A percentile compares a stretch with the other conserved stretches of the same genome.
Evolutionary conservation across 169 alveolate genomes (phyloP).

Genomic region (Plasmodium cynomolgi): DNA sequence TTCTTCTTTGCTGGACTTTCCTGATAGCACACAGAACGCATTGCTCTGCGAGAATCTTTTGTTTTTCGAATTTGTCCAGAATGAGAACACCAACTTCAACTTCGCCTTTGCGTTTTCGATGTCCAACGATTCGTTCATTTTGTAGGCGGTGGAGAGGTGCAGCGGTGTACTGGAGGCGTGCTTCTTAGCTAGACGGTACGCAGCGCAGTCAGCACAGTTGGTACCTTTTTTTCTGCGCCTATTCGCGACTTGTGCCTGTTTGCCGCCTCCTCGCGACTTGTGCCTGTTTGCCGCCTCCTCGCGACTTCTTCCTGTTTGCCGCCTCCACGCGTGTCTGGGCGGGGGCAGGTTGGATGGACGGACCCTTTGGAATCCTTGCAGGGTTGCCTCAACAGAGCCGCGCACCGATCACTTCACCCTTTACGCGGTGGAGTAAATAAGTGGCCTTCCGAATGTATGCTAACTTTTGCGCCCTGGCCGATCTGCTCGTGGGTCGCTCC

Average conservation of each 20-base stretch:
- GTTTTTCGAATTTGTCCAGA: slow-evolving; percentile 11
- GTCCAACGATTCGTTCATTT: slow-evolving; percentile 24
- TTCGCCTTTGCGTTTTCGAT: slow-evolving; percentile 61
- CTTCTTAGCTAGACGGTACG: no score
- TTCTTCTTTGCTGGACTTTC: slow-evolving; percentile 65
- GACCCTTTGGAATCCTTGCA: no score
- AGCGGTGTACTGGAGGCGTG: no score
- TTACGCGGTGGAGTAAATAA: not conserved
- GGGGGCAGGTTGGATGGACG: no score
- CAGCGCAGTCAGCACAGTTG: no score
- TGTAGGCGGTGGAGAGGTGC: no score
- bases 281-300: not conserved
- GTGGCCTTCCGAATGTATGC: not conserved
- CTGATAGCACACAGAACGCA: slow-evolving; percentile 45
- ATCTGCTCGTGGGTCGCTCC: not conserved
- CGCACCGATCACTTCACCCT: not conserved
- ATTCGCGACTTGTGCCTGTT: no score
- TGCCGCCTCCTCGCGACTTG: no score
- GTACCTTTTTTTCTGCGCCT: not conserved
- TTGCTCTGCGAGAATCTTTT: slow-evolving; percentile 10
- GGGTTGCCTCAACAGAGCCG: not conserved
- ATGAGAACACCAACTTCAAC: slow-evolving; percentile 32
- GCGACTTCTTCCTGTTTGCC: no score
- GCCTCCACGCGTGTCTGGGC: no score
- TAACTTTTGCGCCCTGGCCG: not conserved